phyloP scores from a whole-genome alignment of 2,329 filamentous ascomycete genomes.

The Colletotrichum liriopes region DNA sequence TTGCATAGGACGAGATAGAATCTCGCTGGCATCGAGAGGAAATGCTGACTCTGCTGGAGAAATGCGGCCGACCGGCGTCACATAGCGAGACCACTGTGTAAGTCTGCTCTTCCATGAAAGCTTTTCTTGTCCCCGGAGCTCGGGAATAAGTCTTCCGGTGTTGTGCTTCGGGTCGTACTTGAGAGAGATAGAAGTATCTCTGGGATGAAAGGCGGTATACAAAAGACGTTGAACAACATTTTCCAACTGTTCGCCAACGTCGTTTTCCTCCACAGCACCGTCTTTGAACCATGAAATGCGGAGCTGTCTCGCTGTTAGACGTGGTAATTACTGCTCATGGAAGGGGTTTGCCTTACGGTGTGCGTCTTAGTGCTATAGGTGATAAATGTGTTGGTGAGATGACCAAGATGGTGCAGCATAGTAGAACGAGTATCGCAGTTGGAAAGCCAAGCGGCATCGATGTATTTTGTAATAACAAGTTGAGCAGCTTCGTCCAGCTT shows the following conservation, averaged over 20 bases:
- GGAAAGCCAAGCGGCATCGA: conserved; percentile 48
- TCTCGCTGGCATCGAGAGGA: conserved; percentile 18
- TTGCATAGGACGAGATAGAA: conserved; percentile 18
- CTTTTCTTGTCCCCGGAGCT: conserved; percentile 25
- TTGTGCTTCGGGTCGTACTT: conserved; percentile 4
- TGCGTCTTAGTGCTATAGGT: not conserved
- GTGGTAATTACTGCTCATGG: not conserved
- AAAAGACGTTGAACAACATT: conserved; percentile 41
- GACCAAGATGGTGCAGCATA: conserved; percentile 55
- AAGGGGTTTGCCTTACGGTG: not conserved
- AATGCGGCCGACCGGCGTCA: conserved; percentile 40
- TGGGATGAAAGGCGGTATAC: conserved; percentile 24
- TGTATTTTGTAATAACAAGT: conserved; percentile 39
- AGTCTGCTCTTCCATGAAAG: conserved; percentile 40
- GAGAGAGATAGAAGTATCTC: conserved; percentile 2
- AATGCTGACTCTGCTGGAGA: not conserved
- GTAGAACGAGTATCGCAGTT: conserved; percentile 45
- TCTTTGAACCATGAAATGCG: conserved; percentile 44
- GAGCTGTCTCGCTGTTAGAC: conserved; percentile 24
- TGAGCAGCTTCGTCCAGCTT: conserved; percentile 41
- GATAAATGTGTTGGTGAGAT: conserved; percentile 53
- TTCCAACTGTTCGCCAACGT: conserved; percentile 38
- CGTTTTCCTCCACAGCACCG: conserved; percentile 16
- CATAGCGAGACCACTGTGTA: conserved; percentile 39
- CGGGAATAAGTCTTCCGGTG: conserved; percentile 6